phyloP scores from a whole-genome alignment of 2,329 filamentous ascomycete genomes.

The Ophiostoma quercus region DNA sequence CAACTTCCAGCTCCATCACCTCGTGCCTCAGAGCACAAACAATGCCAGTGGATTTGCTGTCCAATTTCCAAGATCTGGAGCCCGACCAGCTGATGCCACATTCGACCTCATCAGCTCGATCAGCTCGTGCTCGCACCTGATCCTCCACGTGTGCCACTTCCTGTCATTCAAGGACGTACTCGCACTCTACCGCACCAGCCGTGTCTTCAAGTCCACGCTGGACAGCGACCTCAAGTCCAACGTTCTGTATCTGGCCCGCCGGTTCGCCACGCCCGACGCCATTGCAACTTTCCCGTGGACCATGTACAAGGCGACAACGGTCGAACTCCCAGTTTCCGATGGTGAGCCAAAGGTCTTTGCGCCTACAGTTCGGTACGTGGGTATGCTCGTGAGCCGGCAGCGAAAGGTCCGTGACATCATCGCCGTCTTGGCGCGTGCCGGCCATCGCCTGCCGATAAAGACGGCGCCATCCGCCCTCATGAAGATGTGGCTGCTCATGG shows the following conservation, averaged over 20 bases:
- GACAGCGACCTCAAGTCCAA: conserved; percentile 55
- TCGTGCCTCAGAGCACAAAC: background rate
- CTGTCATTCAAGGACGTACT: conserved; percentile 54
- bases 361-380: conserved; percentile 55
- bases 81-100: background rate
- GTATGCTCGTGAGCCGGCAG: conserved; percentile 59
- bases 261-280: conserved; percentile 49
- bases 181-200: conserved; percentile 59
- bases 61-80: too few relatives aligned
- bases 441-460: conserved; percentile 49
- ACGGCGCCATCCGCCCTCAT: conserved; percentile 40
- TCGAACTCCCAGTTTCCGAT: background rate
- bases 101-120: conserved; percentile 44
- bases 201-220: conserved; percentile 56
- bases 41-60: background rate
- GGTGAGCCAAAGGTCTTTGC: background rate
- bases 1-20: background rate
- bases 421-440: conserved; percentile 52
- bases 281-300: conserved; percentile 55
- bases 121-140: conserved; percentile 46
- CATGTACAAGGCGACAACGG: conserved; percentile 42
- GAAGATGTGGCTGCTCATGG: conserved; percentile 70
- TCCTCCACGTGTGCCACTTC: conserved; percentile 50
- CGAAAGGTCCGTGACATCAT: conserved; percentile 56
- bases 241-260: conserved; percentile 50